These are phyloP conservation scores for Terana coerulea DNA, from an alignment of 768 basidiomycete species.

Conservation along the genomic window DNA sequence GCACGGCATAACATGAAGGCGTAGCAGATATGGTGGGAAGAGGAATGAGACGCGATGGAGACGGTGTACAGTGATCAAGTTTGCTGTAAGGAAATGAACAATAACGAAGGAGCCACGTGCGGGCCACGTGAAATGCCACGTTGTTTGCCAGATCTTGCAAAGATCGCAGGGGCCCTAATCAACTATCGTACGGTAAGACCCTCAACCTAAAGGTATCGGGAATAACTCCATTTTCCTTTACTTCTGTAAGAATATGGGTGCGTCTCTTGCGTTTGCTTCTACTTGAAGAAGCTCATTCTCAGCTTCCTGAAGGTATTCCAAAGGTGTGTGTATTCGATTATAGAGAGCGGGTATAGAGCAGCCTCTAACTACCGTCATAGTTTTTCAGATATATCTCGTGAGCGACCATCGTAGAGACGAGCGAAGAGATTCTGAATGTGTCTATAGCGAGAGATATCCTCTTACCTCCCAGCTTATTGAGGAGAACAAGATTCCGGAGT, in stretches of 20 bases:
- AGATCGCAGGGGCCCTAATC: too few relatives aligned
- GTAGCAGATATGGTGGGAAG: too few relatives aligned
- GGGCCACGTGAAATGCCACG: too few relatives aligned
- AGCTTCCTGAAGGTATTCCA: slow-evolving; percentile 37
- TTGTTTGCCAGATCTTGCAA: too few relatives aligned
- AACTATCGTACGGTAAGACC: too few relatives aligned
- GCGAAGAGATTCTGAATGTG: not conserved
- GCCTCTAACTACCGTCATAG: slow-evolving; percentile 36
- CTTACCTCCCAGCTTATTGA: slow-evolving; percentile 96
- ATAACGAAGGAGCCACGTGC: too few relatives aligned
- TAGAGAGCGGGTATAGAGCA: not conserved
- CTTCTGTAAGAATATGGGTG: slow-evolving; percentile 4
- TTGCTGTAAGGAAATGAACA: too few relatives aligned
- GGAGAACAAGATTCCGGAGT: slow-evolving; percentile 98
- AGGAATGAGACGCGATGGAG: too few relatives aligned
- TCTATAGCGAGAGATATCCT: slow-evolving; percentile 87
- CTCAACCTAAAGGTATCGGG: too few relatives aligned
- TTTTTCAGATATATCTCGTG: slow-evolving; percentile 97
- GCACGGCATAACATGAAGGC: too few relatives aligned
- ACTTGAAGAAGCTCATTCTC: not conserved
- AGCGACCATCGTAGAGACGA: slow-evolving; percentile 25
- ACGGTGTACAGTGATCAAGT: too few relatives aligned
- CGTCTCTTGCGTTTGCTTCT: not conserved
- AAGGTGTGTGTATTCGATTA: slow-evolving; percentile 33
- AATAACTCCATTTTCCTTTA: too few relatives aligned